Conservation (phyloP, 768 basidiomycete genomes). For the Phylloporus scabripes region DNA sequence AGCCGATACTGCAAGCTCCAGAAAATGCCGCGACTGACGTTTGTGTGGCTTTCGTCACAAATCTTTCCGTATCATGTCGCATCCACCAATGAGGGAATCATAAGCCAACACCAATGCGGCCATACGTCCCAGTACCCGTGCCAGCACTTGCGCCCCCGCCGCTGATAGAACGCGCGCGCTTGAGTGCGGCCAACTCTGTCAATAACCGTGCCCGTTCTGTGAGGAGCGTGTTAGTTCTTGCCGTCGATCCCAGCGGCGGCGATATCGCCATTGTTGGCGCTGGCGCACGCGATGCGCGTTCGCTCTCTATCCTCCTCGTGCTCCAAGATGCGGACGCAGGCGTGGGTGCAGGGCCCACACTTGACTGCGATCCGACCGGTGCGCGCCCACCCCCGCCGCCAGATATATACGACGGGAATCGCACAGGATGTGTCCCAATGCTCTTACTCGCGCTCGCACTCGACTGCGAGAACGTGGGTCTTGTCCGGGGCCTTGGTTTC, state of each 20-base stretch:
- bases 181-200: constrained; percentile 47
- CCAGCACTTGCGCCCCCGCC: neutral
- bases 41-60: no score
- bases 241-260: constrained; percentile 28
- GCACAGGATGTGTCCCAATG: neutral
- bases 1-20: no score
- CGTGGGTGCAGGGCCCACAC: neutral
- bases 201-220: constrained; percentile 54
- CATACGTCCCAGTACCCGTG: no score
- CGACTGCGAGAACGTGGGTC: neutral
- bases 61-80: neutral
- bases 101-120: no score
- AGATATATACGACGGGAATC: constrained; percentile 13
- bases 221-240: constrained; percentile 44
- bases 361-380: neutral
- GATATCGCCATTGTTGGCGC: neutral
- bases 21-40: no score
- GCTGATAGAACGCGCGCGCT: constrained; percentile 19
- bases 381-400: neutral
- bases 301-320: neutral
- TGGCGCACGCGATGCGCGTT: neutral
- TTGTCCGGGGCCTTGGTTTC: constrained; percentile 8
- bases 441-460: neutral
- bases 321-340: neutral
- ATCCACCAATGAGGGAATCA: neutral